Conservation (phyloP, 495 filamentous ascomycete species). For the Tetracladium marchalianum region DNA sequence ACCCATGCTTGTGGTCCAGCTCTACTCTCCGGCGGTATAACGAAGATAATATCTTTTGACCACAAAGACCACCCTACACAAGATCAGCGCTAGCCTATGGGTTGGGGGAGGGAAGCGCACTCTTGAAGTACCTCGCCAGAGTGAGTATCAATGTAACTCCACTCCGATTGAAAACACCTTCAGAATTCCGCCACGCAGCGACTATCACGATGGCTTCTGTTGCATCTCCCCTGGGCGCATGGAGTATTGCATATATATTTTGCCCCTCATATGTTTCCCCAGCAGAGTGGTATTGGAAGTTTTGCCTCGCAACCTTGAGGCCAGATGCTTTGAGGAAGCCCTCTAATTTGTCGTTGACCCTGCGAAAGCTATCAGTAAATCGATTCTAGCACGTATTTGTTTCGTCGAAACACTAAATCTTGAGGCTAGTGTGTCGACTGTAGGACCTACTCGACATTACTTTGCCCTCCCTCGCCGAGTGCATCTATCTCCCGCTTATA, state of each 20-base stretch:
- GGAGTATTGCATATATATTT: conserved; percentile 92
- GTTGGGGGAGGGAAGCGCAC: conserved; percentile 25
- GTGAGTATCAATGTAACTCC: conserved; percentile 80
- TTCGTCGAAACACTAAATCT: background rate
- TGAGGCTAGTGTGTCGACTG: too few species aligned
- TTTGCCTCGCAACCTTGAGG: conserved; percentile 76
- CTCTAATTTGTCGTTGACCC: conserved; percentile 59
- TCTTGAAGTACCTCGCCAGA: conserved; percentile 86
- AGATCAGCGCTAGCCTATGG: conserved; percentile 14
- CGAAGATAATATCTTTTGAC: conserved; percentile 96
- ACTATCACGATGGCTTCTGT: conserved; percentile 94
- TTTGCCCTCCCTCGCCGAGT: conserved; percentile 35
- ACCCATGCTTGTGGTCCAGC: conserved; percentile 95
- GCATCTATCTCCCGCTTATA: conserved; percentile 77
- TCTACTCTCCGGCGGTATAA: conserved; percentile 80
- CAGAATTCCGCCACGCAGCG: conserved; percentile 78
- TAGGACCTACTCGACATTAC: conserved; percentile 34
- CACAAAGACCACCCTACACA: conserved; percentile 80
- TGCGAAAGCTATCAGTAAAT: conserved; percentile 15
- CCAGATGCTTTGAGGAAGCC: conserved; percentile 67
- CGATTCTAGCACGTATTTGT: conserved; percentile 6
- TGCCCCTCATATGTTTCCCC: conserved; percentile 69
- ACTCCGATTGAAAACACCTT: conserved; percentile 70
- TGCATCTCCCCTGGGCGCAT: conserved; percentile 92
- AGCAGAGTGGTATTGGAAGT: conserved; percentile 64